Evolutionary conservation across 225 moss, liverwort and hornwort genomes (phyloP).

Genomic region (Sphagnum tenellum): DNA sequence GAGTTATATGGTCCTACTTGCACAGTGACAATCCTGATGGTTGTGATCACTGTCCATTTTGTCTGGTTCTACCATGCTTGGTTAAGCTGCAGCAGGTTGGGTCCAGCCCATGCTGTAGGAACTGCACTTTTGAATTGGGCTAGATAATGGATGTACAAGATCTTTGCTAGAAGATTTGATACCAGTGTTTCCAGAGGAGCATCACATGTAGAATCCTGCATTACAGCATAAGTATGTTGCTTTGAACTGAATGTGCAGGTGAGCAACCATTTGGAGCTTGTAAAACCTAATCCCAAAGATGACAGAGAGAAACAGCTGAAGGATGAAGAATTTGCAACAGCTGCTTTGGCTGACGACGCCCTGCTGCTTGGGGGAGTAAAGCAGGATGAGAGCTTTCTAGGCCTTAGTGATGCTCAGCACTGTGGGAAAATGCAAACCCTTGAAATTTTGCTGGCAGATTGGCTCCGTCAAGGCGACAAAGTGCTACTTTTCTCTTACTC

Average conservation of each 20-base stretch:
- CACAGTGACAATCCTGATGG: constrained; percentile 59
- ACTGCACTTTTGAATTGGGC: no score
- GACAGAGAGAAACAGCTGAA: constrained; percentile 61
- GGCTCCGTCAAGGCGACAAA: constrained; percentile 74
- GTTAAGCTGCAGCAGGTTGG: constrained; percentile 82
- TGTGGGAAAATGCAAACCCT: constrained; percentile 88
- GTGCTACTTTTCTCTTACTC: constrained; percentile 88
- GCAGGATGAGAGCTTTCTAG: constrained; percentile 77
- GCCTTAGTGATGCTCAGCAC: constrained; percentile 78
- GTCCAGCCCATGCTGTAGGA: constrained; percentile 6
- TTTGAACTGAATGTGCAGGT: constrained; percentile 27
- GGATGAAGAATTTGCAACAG: constrained; percentile 61
- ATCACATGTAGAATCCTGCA: no score
- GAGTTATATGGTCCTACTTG: constrained; percentile 74
- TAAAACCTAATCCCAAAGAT: constrained; percentile 83
- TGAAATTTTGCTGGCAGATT: constrained; percentile 56
- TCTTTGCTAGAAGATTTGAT: no score
- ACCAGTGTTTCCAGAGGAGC: no score
- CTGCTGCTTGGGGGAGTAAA: constrained; percentile 55
- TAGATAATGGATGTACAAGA: no score
- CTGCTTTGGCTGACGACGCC: constrained; percentile 79
- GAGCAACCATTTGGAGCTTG: constrained; percentile 94
- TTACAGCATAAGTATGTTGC: not conserved
- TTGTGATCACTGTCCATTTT: constrained; percentile 76
- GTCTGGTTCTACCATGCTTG: constrained; percentile 82